A percentile compares a stretch with the other conserved stretches of the same genome.
phyloP scores from a whole-genome alignment of 768 basidiomycete species.

The Tylopilus felleus region DNA sequence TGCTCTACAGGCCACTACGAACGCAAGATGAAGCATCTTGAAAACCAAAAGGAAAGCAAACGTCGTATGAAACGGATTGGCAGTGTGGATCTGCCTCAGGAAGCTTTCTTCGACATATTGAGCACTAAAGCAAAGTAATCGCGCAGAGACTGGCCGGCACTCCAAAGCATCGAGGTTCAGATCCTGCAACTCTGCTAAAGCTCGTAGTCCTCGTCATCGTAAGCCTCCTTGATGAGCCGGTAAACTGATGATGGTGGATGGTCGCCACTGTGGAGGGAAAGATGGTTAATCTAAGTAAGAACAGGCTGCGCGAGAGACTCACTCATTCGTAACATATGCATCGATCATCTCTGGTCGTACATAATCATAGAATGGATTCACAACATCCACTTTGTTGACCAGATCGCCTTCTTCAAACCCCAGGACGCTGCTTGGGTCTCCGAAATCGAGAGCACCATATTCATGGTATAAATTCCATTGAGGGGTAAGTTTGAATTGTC shows the following conservation, averaged over 20 bases:
- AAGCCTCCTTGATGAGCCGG: conserved; percentile 87
- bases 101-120: conserved; percentile 92
- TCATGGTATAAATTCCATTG: conserved; percentile 86
- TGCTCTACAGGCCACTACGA: conserved; percentile 72
- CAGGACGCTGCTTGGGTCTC: conserved; percentile 60
- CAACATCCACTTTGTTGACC: conserved; percentile 85
- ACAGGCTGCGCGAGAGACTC: conserved; percentile 35
- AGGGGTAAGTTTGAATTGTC: conserved; percentile 95
- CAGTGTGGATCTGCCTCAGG: conserved; percentile 86
- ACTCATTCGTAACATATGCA: conserved; percentile 97
- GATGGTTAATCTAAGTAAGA: conserved; percentile 4
- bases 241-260: conserved; percentile 95
- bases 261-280: conserved; percentile 64
- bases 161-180: neutral
- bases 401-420: conserved; percentile 77
- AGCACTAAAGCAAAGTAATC: conserved; percentile 46
- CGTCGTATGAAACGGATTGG: conserved; percentile 85
- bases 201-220: conserved; percentile 92
- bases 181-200: conserved; percentile 32
- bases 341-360: conserved; percentile 89
- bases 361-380: conserved; percentile 97
- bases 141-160: neutral
- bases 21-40: conserved; percentile 84
- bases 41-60: conserved; percentile 93
- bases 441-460: conserved; percentile 80